phyloP scores from a whole-genome alignment of 139 green algal species.

The Tetradesmus lagerheimii region DNA sequence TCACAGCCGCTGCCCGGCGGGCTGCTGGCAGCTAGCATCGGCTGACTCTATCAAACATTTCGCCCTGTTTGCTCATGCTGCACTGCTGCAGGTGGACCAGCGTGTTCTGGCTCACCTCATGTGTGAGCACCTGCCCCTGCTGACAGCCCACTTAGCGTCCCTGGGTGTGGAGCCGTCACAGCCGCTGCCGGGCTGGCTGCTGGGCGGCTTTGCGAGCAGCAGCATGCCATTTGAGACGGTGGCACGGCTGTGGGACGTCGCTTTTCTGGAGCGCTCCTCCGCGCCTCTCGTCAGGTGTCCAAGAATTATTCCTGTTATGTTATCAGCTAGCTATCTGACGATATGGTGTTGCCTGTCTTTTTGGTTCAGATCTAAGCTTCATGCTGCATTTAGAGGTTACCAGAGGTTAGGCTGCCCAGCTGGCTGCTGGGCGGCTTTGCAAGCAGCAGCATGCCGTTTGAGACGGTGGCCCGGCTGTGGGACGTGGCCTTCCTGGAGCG shows the following conservation, averaged over 20 bases:
- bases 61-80: too few species aligned
- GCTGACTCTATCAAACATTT: too few species aligned
- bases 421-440: conserved; percentile 33
- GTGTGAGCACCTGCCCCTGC: not conserved
- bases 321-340: too few species aligned
- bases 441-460: not conserved
- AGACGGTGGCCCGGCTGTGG: conserved; percentile 14
- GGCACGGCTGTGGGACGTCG: conserved; percentile 26
- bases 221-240: conserved; percentile 18
- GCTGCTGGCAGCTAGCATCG: not conserved
- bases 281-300: conserved; percentile 1
- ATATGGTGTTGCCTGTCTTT: too few species aligned
- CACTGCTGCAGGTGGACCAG: conserved; percentile 32
- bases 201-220: conserved; percentile 10
- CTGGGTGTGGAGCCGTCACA: not conserved
- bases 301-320: too few species aligned
- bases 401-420: not conserved
- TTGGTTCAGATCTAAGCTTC: too few species aligned
- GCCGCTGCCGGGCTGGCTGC: conserved; percentile 31
- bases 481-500: conserved; percentile 24
- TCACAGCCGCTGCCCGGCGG: not conserved
- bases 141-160: not conserved
- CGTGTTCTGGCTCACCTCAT: not conserved
- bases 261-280: not conserved
- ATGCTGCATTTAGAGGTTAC: too few species aligned